Evolutionary conservation across 1,284 basidiomycete species (phyloP).

Genomic region (Rhodotorula sp.): DNA sequence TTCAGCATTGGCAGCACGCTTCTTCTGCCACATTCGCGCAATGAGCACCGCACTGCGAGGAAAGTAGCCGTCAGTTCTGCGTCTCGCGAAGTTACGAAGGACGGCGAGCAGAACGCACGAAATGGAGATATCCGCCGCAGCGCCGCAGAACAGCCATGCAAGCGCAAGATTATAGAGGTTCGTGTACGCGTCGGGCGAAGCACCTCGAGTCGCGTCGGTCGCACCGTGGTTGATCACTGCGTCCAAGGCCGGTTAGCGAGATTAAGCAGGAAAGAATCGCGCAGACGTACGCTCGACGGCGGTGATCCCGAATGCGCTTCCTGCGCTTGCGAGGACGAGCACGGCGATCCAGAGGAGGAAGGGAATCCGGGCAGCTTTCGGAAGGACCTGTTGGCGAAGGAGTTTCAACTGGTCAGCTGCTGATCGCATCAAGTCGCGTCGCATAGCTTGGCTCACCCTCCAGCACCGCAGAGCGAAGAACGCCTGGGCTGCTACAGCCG

Average conservation of each 20-base stretch:
- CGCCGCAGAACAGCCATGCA: neutral
- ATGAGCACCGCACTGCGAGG: neutral
- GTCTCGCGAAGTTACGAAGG: too few relatives aligned
- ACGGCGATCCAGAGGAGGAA: neutral
- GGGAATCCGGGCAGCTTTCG: neutral
- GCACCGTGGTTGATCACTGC: constrained; percentile 3
- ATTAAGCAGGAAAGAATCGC: neutral
- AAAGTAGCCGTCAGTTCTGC: too few relatives aligned
- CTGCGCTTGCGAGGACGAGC: neutral
- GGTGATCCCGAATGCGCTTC: neutral
- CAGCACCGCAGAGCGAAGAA: neutral
- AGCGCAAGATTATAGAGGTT: neutral
- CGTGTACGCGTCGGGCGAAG: neutral
- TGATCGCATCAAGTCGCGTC: too few relatives aligned
- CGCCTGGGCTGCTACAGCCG: neutral
- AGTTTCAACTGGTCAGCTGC: too few relatives aligned
- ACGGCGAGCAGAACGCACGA: neutral
- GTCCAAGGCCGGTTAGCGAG: neutral
- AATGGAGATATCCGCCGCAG: neutral
- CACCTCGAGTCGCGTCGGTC: neutral
- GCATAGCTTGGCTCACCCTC: too few relatives aligned
- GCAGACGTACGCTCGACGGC: neutral
- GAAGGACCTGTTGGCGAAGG: neutral
- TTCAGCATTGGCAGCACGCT: neutral
- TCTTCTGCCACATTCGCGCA: neutral